Conservation (phyloP, 2,329 filamentous ascomycete species). For the Penicillium capsulatum region DNA sequence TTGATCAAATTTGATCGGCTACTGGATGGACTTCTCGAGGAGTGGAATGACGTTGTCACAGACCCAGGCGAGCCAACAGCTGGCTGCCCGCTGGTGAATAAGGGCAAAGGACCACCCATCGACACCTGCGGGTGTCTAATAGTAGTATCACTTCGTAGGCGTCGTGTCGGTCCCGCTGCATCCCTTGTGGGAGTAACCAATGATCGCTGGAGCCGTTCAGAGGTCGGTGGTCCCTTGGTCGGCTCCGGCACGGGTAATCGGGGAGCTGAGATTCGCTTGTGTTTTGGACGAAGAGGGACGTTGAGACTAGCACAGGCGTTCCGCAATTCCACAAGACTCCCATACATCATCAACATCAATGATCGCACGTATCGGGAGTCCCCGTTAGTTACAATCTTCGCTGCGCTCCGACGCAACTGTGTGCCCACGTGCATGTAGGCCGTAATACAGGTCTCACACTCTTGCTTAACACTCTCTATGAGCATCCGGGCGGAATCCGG, state of each 20-base stretch:
- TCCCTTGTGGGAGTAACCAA: slow-evolving; percentile 47
- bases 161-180: slow-evolving; percentile 40
- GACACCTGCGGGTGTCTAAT: slow-evolving; percentile 43
- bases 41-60: slow-evolving; percentile 31
- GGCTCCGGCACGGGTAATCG: slow-evolving; percentile 30
- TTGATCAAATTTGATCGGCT: slow-evolving; percentile 54
- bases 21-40: slow-evolving; percentile 43
- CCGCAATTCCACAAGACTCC: slow-evolving; percentile 55
- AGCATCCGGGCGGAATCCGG: slow-evolving; percentile 42
- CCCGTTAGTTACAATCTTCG: slow-evolving; percentile 52
- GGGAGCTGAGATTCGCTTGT: slow-evolving; percentile 26
- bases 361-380: slow-evolving; percentile 57
- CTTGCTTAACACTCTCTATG: slow-evolving; percentile 43
- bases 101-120: slow-evolving; percentile 29
- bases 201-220: slow-evolving; percentile 29
- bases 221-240: slow-evolving; percentile 24
- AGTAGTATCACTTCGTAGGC: slow-evolving; percentile 50
- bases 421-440: slow-evolving; percentile 49
- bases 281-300: slow-evolving; percentile 33
- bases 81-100: slow-evolving; percentile 27
- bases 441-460: slow-evolving; percentile 49
- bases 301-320: slow-evolving; percentile 55
- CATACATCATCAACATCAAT: slow-evolving; percentile 56
- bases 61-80: slow-evolving; percentile 31
- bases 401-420: slow-evolving; percentile 46